phyloP scores from a whole-genome alignment of 805 yeast genomes.

The Yamadazyma takamatsuzukensis region DNA sequence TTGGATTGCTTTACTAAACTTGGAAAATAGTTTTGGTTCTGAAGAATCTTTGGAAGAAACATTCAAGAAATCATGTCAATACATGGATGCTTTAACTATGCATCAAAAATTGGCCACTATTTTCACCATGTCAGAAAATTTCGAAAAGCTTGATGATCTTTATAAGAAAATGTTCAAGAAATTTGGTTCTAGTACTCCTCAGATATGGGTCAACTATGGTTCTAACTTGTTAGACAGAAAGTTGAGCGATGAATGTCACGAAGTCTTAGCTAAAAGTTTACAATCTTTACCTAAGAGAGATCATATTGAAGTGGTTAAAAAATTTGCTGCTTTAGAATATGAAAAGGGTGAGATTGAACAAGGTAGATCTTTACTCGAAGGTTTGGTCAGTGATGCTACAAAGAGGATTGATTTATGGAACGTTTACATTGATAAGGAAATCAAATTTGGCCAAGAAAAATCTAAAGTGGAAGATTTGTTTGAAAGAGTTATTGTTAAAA shows the following conservation, averaged over 20 bases:
- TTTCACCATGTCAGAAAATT: constrained; percentile 69
- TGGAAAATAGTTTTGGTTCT: constrained; percentile 91
- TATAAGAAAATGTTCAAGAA: constrained; percentile 67
- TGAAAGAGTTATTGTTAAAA: constrained; percentile 69
- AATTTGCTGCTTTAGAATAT: constrained; percentile 87
- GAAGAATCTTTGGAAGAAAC: constrained; percentile 75
- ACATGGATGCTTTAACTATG: constrained; percentile 83
- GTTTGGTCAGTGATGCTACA: constrained; percentile 83
- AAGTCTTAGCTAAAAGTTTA: constrained; percentile 70
- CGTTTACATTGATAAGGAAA: constrained; percentile 91
- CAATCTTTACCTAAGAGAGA: constrained; percentile 66
- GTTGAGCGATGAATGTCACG: constrained; percentile 59
- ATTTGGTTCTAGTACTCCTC: constrained; percentile 61
- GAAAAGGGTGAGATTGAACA: constrained; percentile 87
- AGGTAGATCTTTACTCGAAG: constrained; percentile 93
- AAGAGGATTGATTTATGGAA: constrained; percentile 94
- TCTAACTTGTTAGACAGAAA: constrained; percentile 64
- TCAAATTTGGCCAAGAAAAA: constrained; percentile 60
- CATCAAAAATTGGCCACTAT: constrained; percentile 78
- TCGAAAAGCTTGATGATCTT: constrained; percentile 63
- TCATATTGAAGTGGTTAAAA: constrained; percentile 76
- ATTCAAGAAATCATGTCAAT: constrained; percentile 82
- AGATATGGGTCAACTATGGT: constrained; percentile 83
- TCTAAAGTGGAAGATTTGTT: constrained; percentile 71
- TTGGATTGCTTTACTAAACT: constrained; percentile 92